These are phyloP conservation scores for Pseudophaeomoniella oleicola DNA, from an alignment of 2,329 filamentous ascomycete species.

Conservation along the genomic window DNA sequence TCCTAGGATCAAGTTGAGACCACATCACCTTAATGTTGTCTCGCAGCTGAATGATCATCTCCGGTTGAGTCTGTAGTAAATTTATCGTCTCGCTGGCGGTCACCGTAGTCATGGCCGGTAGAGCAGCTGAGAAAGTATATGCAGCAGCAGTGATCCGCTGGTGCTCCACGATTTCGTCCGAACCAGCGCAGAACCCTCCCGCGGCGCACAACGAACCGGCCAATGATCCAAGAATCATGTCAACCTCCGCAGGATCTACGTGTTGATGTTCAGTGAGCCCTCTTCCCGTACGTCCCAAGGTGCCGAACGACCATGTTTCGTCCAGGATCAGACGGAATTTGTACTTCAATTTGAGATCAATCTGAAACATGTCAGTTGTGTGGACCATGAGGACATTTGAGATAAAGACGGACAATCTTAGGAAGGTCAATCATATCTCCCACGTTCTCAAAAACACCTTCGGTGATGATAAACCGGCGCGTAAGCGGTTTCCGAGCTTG, in stretches of 20 bases:
- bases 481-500: constrained; percentile 81
- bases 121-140: constrained; percentile 89
- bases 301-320: constrained; percentile 94
- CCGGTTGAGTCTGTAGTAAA: constrained; percentile 73
- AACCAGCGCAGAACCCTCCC: constrained; percentile 89
- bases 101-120: constrained; percentile 89
- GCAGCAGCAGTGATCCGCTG: constrained; percentile 85
- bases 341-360: constrained; percentile 89
- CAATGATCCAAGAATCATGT: constrained; percentile 93
- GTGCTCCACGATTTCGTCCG: constrained; percentile 83
- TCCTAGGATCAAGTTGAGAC: constrained; percentile 76
- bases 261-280: constrained; percentile 94
- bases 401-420: constrained; percentile 49
- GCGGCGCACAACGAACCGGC: constrained; percentile 81
- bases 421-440: constrained; percentile 78
- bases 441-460: constrained; percentile 81
- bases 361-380: constrained; percentile 26
- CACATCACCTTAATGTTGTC: constrained; percentile 81
- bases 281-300: constrained; percentile 78
- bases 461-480: constrained; percentile 86
- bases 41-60: constrained; percentile 61
- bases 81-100: constrained; percentile 84
- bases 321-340: constrained; percentile 97
- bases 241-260: constrained; percentile 80
- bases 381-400: background rate